Evolutionary conservation across 192 early-diverging fungal genomes (phyloP).

Genomic region (Oehlia diaphana): DNA sequence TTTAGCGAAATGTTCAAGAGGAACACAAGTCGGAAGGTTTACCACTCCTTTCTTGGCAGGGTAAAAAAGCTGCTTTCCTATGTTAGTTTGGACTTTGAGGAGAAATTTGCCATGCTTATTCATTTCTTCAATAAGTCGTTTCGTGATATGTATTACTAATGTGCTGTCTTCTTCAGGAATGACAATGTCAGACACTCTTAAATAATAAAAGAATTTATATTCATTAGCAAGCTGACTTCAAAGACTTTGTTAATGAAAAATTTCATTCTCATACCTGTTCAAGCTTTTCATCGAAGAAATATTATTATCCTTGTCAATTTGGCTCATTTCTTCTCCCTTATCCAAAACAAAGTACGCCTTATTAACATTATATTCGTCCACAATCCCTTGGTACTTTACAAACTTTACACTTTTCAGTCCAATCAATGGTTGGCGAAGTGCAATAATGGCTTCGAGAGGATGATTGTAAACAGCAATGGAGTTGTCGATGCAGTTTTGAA

Average conservation of each 20-base stretch:
- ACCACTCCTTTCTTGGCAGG: not conserved
- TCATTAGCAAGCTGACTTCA: not conserved
- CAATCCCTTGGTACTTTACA: not conserved
- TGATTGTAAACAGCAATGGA: not conserved
- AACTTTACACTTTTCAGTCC: not conserved
- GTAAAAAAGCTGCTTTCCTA: constrained; percentile 4
- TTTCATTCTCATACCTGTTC: not conserved
- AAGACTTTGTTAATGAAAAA: not conserved
- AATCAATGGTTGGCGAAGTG: not conserved
- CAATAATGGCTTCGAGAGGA: not conserved
- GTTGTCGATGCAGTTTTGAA: not conserved
- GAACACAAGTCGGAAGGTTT: not conserved
- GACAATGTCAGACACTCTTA: not conserved
- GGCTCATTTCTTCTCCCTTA: not conserved
- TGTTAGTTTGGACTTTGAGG: not conserved
- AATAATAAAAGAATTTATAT: not conserved
- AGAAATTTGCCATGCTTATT: not conserved
- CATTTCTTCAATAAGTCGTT: not conserved
- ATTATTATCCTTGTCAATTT: not conserved
- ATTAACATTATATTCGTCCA: not conserved
- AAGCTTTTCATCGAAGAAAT: not conserved
- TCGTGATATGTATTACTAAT: not conserved
- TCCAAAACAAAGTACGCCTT: not conserved
- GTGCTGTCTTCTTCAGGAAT: not conserved
- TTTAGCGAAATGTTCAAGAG: not conserved